These are phyloP conservation scores for Fusarium sp. DNA, from an alignment of 2,329 filamentous ascomycete species.

Conservation along the genomic window DNA sequence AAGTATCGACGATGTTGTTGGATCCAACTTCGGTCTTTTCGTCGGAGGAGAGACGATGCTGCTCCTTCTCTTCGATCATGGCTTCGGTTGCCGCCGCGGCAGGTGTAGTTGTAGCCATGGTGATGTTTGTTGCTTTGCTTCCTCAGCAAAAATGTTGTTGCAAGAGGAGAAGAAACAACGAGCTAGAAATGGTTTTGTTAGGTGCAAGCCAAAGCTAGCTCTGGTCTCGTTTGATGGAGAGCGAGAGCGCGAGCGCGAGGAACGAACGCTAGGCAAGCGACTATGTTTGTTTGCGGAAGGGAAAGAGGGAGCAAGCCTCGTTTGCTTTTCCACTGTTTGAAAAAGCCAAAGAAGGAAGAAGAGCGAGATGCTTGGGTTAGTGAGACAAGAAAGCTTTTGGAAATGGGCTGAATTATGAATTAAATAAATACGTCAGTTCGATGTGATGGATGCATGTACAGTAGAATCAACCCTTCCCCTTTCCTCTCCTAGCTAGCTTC, in stretches of 20 bases:
- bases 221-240: neutral
- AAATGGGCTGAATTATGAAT: conserved; percentile 13
- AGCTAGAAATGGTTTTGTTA: neutral
- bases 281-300: conserved; percentile 7
- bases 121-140: neutral
- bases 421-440: conserved; percentile 23
- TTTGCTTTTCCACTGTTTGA: conserved; percentile 17
- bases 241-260: conserved; percentile 8
- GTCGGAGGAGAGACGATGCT: conserved; percentile 47
- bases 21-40: conserved; percentile 54
- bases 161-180: neutral
- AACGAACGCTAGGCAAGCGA: conserved; percentile 4
- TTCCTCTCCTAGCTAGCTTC: neutral
- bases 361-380: neutral
- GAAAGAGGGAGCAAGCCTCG: neutral
- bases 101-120: conserved; percentile 35
- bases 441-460: neutral
- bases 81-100: conserved; percentile 34
- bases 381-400: neutral
- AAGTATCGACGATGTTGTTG: conserved; percentile 39
- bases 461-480: neutral
- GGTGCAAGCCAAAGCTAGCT: neutral
- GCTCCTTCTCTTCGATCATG: conserved; percentile 36
- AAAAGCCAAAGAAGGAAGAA: neutral
- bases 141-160: neutral